Evolutionary conservation across 768 basidiomycete genomes (phyloP), one percentile per base, ranked within the genome.

Genomic region (Pisolithus marmoratus): DNA sequence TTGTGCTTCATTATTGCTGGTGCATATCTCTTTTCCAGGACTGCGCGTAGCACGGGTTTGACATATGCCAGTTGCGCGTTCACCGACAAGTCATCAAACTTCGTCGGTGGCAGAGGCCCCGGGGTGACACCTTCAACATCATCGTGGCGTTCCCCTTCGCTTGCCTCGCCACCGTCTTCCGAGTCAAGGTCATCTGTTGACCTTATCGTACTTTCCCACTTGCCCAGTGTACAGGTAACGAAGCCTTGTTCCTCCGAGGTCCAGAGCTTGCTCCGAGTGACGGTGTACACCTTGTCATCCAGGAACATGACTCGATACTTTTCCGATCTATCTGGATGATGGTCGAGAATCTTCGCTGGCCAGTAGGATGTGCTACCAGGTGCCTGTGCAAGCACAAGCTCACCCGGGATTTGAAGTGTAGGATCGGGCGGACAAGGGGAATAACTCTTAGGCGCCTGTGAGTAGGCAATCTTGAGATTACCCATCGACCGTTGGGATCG

Each of bases 291-390:
- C 40, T 66, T 54, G 4, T 72, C 74, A 51, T 88, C 87, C 55
- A 87, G 69, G 67, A 79, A 90, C n/a, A 70, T 65, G 6, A 87
- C 69, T 22, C 55, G 61, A 62, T 87, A 91, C 59, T 70, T 76
- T 51, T 75, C 73, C 37, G 66, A 61, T n/a, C 64, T 59, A 19
- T 42, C 63, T 2, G 66, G 64, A 22, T 79, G 51, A 58, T 83
- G 87, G 0, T 59, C 69, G 9, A 82, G 58, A 38, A 90, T 67
- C 60, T 70, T 71, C 1, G 83, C 88, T 2, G 88, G 86, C 88
- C 88, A 91, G 58, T 83, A 84, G 15, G 63, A 58, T 5, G 59
- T 55, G 5, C 67, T 58, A 6, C 58, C 60, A 24, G 65, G 65
- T 20, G 57, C 61, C 49, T 66, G 66, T 6, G 83, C 83, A 12